Conservation (phyloP, 495 filamentous ascomycete species). For the Daldinia concentrica region DNA sequence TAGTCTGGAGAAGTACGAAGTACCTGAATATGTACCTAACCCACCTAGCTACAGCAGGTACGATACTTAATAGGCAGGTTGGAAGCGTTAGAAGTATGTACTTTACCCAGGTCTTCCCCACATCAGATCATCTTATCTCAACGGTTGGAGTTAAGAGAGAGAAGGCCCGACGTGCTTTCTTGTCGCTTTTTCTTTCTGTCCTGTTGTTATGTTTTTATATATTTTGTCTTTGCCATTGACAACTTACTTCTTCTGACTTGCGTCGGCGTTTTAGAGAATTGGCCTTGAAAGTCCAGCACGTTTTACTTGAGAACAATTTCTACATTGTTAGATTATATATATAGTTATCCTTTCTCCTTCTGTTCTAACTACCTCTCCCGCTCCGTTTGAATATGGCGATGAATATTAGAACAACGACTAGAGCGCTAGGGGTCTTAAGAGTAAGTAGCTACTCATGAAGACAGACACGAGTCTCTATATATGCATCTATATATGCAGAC, state of each 20-base stretch:
- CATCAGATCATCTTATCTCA: slow-evolving; percentile 30
- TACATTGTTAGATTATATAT: background rate
- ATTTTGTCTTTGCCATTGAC: slow-evolving; percentile 3
- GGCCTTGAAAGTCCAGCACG: background rate
- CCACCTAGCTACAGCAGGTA: background rate
- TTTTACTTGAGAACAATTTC: background rate
- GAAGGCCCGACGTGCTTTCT: slow-evolving; percentile 11
- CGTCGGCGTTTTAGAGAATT: slow-evolving; percentile 15
- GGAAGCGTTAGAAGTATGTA: background rate
- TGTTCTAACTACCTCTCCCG: background rate
- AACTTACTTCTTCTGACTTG: slow-evolving; percentile 18
- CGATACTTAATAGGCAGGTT: slow-evolving; percentile 1
- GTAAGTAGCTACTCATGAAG: slow-evolving; percentile 50
- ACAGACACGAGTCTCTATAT: background rate
- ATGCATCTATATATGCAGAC: background rate
- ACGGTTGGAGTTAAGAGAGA: slow-evolving; percentile 20
- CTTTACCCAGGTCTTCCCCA: slow-evolving; percentile 4
- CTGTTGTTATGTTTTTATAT: slow-evolving; percentile 6
- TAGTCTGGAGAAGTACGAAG: background rate
- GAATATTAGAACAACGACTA: slow-evolving; percentile 57
- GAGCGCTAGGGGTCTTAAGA: slow-evolving; percentile 58
- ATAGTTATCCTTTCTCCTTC: background rate
- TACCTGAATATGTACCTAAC: background rate
- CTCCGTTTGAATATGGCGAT: slow-evolving; percentile 56
- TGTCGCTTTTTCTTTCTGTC: background rate